Base-by-base conservation (phyloP, 2,329 filamentous ascomycete genomes). In the Sodiomyces alkalinus region DNA sequence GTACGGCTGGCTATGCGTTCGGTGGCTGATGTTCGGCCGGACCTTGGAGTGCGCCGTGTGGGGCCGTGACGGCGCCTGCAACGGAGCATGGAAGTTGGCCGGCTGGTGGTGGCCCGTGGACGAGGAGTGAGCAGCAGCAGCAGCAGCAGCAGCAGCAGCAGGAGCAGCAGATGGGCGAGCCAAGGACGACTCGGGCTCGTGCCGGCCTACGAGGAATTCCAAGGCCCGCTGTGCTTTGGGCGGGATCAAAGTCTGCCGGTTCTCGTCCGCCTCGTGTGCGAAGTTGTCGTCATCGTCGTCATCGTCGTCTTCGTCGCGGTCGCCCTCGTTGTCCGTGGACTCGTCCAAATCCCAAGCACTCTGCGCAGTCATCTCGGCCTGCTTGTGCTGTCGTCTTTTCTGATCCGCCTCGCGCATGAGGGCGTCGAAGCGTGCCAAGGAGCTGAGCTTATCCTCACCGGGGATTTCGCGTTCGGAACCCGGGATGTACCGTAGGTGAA, bases 341-440 rank as follows among this genome's bases (percentile, higher is more conserved):
- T 62, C 56, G 19, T 65, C 61, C 17, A 58, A 45, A 23, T 70
- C 65, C 48, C 64, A 68, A 2, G 58, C 58, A 38, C 63, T 70
- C 29, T 53, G 56, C 31, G 58, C 42, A 4, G 53, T 50, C 17
- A 42, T 42, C 29, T 48, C 41, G 14, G 42, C 38, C 7, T 34
- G 28, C 7, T 52, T 49, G 22, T 57, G 51, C 27, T 53, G 52
- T 39, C 52, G 53, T 31, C 56, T 51, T 28, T 58, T 63, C 32
- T 62, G 58, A 21, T 77, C 73, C 13, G 56, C 55, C 38, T 75
- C 67, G 14, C 60, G 56, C 73, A 78, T 77, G 23, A 78, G 46
- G 3, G 71, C 72, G 29, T 77, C 73, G 30, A 77, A 78, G 14
- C 69, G 60, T 7, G 71, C 73, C 18, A 77, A 55, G 1, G 72